Conservation (phyloP, 805 yeast species). For the Scheffersomyces lignosus region DNA sequence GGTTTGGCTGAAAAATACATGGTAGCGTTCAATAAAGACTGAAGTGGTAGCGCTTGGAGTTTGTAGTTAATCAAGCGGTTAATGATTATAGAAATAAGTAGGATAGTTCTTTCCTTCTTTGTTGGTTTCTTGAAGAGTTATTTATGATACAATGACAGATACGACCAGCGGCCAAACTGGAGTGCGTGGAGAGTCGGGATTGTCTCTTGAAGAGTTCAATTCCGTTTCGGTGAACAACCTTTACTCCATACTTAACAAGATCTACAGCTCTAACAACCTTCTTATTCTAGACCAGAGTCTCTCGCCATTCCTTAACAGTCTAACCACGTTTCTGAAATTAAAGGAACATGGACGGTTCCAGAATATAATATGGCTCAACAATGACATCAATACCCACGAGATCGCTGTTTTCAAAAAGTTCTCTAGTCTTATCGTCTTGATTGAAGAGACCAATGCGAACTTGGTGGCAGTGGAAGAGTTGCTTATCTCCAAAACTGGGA, state of each 20-base stretch:
- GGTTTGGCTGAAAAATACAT: no score
- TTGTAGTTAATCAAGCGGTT: no score
- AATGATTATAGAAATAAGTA: no score
- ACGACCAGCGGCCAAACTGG: no score
- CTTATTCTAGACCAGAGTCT: slow-evolving; percentile 46
- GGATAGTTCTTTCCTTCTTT: no score
- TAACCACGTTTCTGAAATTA: slow-evolving; percentile 56
- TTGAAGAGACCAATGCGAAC: slow-evolving; percentile 12
- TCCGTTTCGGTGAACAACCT: slow-evolving; percentile 18
- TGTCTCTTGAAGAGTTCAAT: slow-evolving; percentile 13
- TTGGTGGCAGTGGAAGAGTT: slow-evolving; percentile 15
- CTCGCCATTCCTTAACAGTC: slow-evolving; percentile 49
- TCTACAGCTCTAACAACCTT: slow-evolving; percentile 24
- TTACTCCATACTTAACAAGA: slow-evolving; percentile 17
- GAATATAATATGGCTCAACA: slow-evolving; percentile 13
- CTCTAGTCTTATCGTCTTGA: slow-evolving; percentile 17
- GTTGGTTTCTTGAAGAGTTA: no score
- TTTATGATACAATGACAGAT: no score
- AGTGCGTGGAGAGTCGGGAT: no score
- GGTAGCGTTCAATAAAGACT: no score
- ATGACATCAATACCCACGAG: slow-evolving; percentile 4
- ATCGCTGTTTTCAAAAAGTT: slow-evolving; percentile 12
- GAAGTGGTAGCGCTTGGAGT: no score
- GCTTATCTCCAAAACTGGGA: slow-evolving; percentile 10
- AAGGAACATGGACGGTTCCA: slow-evolving; percentile 50